These are phyloP conservation scores for Xylaria sp. DNA, from an alignment of 2,329 filamentous ascomycete genomes.

Conservation along the genomic window DNA sequence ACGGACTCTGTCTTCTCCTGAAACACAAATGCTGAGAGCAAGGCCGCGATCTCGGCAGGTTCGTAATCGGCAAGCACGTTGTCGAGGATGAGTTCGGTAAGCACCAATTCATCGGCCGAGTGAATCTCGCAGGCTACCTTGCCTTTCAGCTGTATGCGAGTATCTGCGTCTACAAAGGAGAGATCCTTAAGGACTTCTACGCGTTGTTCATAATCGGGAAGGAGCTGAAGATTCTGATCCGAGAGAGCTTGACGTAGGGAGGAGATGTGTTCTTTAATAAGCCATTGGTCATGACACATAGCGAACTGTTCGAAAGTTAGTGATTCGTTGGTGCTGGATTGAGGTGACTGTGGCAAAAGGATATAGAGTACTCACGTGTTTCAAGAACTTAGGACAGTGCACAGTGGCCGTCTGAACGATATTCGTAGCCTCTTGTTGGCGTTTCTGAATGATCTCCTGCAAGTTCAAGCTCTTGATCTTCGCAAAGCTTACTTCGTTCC, in stretches of 20 bases:
- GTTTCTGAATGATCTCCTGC: constrained; percentile 80
- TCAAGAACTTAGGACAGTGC: constrained; percentile 81
- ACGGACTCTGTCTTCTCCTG: constrained; percentile 91
- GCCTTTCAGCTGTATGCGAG: constrained; percentile 93
- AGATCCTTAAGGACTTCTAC: constrained; percentile 92
- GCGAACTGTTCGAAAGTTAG: constrained; percentile 71
- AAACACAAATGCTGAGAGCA: constrained; percentile 95
- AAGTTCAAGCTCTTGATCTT: constrained; percentile 85
- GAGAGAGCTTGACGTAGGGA: constrained; percentile 90
- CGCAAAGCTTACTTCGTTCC: constrained; percentile 85
- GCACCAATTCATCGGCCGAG: constrained; percentile 93
- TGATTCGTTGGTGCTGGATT: not conserved
- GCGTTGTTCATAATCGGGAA: constrained; percentile 96
- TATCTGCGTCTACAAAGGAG: constrained; percentile 87
- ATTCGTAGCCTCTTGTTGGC: constrained; percentile 70
- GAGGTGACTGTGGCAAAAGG: not conserved
- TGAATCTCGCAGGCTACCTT: constrained; percentile 99
- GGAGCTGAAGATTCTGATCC: constrained; percentile 92
- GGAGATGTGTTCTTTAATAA: constrained; percentile 92
- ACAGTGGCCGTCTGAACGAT: constrained; percentile 74
- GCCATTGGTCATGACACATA: constrained; percentile 96
- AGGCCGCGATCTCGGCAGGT: constrained; percentile 93
- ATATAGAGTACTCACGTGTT: constrained; percentile 75
- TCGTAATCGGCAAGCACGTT: constrained; percentile 96
- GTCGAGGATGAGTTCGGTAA: constrained; percentile 95